Evolutionary conservation across 306 rosid species (phyloP), one percentile per base, ranked within the genome.

Genomic region (Cicer bijugum): DNA sequence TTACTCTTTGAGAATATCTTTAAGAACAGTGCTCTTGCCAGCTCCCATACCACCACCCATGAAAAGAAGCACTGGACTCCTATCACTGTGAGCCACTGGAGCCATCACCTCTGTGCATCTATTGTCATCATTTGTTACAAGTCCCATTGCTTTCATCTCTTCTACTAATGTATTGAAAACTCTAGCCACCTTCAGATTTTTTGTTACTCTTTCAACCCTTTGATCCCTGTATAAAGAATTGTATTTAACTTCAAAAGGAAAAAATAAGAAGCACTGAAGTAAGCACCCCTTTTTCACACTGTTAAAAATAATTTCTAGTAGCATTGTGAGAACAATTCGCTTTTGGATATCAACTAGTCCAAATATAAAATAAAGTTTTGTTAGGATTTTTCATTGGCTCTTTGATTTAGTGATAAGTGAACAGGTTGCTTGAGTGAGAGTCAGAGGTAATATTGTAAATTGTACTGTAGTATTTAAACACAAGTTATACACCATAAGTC

Each of bases 31-130:
- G 89, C 97, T 95, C 89, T 95, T 95, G 33, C 99, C 97, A 6
- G 99, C 99, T 75, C 99, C 97, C 99, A 95, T 91, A 19, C 97
- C 97, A 59, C 99, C 97, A 0, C 99, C 99, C 99, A 95, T 95
- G 84, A 95, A 84, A 72, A 95, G 96, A 39, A 95, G 96, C 80
- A 95, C 90, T 0, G 99, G 96, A 75, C 99, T 95, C 75, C 99
- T 82, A 64, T 95, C 97, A 50, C 93, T 84, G 74, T 82, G 97
- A 53, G 97, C 97, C 56, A 95, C 88, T 1, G 99, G 99, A 67
- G 89, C 97, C 99, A 95, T 95, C 83, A 95, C 97, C 82, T 95
- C 99, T 0, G 99, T 95, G 63, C 99, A 95, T 68, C 64, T 83
- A 1, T 96, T 91, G 56, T 95, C 97, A 66, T 95, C 99, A 16